Evolutionary conservation across 768 basidiomycete genomes (phyloP).

Genomic region (Tricholoma matsutake): DNA sequence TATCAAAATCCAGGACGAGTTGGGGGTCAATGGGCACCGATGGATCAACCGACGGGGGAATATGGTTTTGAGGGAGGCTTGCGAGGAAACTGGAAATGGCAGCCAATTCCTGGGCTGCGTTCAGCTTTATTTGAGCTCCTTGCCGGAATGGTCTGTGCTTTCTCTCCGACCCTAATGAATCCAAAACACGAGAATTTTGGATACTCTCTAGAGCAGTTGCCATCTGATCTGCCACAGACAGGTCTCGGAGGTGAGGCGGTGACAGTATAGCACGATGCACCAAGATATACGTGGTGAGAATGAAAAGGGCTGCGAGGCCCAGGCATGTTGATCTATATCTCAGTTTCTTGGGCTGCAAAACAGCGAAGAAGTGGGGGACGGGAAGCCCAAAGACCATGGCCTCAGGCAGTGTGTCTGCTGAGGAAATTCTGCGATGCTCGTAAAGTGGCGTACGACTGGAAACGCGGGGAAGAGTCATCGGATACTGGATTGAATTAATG

Average conservation of each 20-base stretch:
- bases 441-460: slow-evolving; percentile 35
- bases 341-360: slow-evolving; percentile 41
- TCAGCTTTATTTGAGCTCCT: slow-evolving; percentile 44
- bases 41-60: slow-evolving; percentile 66
- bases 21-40: slow-evolving; percentile 68
- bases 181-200: slow-evolving; percentile 31
- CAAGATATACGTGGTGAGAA: slow-evolving; percentile 54
- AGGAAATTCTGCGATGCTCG: slow-evolving; percentile 21
- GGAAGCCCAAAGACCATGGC: slow-evolving; percentile 16
- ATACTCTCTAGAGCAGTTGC: slow-evolving; percentile 33
- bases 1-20: slow-evolving; percentile 81
- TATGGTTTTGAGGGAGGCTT: slow-evolving; percentile 70
- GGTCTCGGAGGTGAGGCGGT: slow-evolving; percentile 30
- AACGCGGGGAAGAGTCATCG: slow-evolving; percentile 24
- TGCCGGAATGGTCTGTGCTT: slow-evolving; percentile 18
- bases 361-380: slow-evolving; percentile 26
- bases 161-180: slow-evolving; percentile 16
- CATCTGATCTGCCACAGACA: slow-evolving; percentile 31
- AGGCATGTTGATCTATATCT: slow-evolving; percentile 54
- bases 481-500: slow-evolving; percentile 7
- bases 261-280: slow-evolving; percentile 41
- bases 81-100: slow-evolving; percentile 73
- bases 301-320: slow-evolving; percentile 49
- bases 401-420: slow-evolving; percentile 10
- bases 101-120: slow-evolving; percentile 62